Base-by-base conservation (phyloP, 306 rosid genomes). In the Dryas octopetala region DNA sequence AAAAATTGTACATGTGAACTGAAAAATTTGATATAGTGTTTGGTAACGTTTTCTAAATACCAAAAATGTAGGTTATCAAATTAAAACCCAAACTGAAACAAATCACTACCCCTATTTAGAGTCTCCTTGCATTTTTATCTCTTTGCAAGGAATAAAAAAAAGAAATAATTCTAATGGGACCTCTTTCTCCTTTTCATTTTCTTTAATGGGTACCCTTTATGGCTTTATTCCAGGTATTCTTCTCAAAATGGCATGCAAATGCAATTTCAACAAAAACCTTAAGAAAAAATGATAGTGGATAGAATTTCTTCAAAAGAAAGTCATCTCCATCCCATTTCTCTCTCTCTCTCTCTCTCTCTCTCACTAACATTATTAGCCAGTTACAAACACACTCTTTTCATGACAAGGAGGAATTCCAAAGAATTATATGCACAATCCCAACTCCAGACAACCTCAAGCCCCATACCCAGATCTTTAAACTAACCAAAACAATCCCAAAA, bases 261-360 rank as follows among this genome's bases (percentile, higher is more conserved):
- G 66, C 76, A 57, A 55, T 58, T 57, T 43, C 54, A 71, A 71
- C 38, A 40, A 48, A 68, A 68, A 45, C 49, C 48, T 54, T 67
- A 59, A 51, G 38, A 32, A 23, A 44, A 40, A 55, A 58, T 70
- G 17, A 15, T 16, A 28, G 17, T 60, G 70, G 51, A 63, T 62
- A 52, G 62, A 45, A 64, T 51, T 65, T 54, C 78, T 75, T 63
- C 64, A 7, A 52, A 64, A 64, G 52, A 51, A 75, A 64, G 78
- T 64, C 78, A 49, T 55, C 47, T 46, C 66, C 28, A 58, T 48
- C 66, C 55, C 50, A 53, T 26, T 9, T 41, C 43, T 50, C 19
- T 62, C 65, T 59, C 60, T 57, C 62, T 17, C 74, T 7, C 63
- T 48, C 70, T 28, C 55, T 16, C 45, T 62, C 63, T 10, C 62